phyloP scores from a whole-genome alignment of 352 stramenopile genomes.

The Pythium coloratum region DNA sequence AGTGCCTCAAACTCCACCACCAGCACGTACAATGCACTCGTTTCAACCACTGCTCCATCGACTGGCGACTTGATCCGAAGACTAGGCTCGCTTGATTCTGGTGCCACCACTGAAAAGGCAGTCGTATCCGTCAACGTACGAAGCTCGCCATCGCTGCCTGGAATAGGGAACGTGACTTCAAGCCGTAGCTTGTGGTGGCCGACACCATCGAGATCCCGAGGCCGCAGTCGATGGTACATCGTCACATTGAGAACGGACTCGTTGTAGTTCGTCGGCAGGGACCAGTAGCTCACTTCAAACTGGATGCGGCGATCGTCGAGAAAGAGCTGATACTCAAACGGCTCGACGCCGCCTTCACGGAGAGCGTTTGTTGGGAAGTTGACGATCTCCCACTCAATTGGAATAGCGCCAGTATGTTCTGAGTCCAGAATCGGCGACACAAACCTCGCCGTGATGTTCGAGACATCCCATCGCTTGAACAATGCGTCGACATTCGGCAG shows the following conservation, averaged over 20 bases:
- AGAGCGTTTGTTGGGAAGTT: slow-evolving; percentile 43
- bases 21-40: slow-evolving; percentile 13
- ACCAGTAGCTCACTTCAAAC: slow-evolving; percentile 41
- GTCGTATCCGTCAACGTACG: slow-evolving; percentile 31
- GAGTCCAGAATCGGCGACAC: slow-evolving; percentile 27
- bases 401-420: slow-evolving; percentile 24
- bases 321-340: slow-evolving; percentile 43
- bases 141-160: slow-evolving; percentile 36
- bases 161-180: slow-evolving; percentile 40
- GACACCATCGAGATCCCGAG: slow-evolving; percentile 5
- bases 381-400: slow-evolving; percentile 44
- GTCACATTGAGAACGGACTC: slow-evolving; percentile 22
- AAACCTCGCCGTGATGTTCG: slow-evolving; percentile 44
- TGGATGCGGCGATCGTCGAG: slow-evolving; percentile 36
- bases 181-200: slow-evolving; percentile 30
- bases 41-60: slow-evolving; percentile 28
- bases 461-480: slow-evolving; percentile 44
- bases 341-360: slow-evolving; percentile 38
- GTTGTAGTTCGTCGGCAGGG: not conserved
- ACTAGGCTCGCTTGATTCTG: slow-evolving; percentile 12
- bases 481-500: slow-evolving; percentile 38
- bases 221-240: slow-evolving; percentile 21
- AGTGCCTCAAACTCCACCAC: slow-evolving; percentile 42
- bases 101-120: slow-evolving; percentile 20
- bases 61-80: slow-evolving; percentile 31